These are phyloP conservation scores for Cordyceps cateniannulata DNA, from an alignment of 2,329 filamentous ascomycete genomes.

Conservation along the genomic window DNA sequence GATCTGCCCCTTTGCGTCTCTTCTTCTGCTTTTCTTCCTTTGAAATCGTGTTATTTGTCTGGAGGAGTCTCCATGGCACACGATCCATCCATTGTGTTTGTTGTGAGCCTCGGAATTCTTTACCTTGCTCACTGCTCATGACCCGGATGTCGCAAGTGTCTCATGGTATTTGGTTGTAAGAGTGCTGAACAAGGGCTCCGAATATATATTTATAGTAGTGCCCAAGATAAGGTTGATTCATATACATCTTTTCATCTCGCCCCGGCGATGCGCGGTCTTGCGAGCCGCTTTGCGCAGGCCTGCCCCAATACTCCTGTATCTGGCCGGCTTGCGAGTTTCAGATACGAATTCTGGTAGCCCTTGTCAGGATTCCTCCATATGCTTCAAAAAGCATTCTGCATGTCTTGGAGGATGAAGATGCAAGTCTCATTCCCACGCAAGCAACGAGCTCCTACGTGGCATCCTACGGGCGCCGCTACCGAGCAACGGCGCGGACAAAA, in stretches of 20 bases:
- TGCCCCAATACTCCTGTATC: background rate
- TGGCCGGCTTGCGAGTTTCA: too few relatives aligned
- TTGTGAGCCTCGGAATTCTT: background rate
- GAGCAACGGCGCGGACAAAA: background rate
- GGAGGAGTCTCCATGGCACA: background rate
- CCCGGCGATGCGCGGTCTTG: too few relatives aligned
- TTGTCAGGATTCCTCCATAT: background rate
- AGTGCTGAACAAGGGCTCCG: background rate
- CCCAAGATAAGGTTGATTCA: background rate
- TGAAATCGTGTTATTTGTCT: background rate
- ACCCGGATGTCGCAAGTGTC: too few relatives aligned
- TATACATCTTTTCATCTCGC: too few relatives aligned
- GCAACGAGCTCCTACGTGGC: background rate
- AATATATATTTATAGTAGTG: background rate
- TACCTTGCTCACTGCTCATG: background rate
- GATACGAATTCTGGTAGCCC: background rate
- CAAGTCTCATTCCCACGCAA: background rate
- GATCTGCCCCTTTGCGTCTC: background rate
- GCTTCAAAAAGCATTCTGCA: background rate
- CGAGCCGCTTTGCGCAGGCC: background rate
- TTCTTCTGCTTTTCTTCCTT: background rate
- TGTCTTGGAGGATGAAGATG: background rate
- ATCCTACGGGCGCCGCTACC: background rate
- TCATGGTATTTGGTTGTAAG: background rate
- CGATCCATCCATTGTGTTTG: background rate